A percentile compares a stretch with the other conserved stretches of the same genome.
Conservation (phyloP, 1,139 yeast species). For the Wickerhamomyces sp. region DNA sequence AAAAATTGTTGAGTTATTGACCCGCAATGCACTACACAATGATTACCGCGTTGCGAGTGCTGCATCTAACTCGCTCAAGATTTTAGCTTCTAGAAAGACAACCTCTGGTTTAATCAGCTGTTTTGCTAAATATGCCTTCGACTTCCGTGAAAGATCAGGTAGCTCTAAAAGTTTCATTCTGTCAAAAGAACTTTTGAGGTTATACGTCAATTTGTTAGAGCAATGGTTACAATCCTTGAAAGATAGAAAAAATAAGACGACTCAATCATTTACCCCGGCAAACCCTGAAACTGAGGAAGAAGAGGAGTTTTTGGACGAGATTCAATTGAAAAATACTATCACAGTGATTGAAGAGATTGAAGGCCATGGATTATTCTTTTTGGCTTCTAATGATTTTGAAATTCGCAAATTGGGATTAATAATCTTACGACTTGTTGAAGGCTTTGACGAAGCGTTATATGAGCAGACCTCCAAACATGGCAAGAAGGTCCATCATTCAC, state of each 20-base stretch:
- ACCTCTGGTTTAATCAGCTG: conserved; percentile 69
- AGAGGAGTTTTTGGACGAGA: conserved; percentile 48
- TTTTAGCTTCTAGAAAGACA: conserved; percentile 63
- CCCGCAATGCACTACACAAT: conserved; percentile 70
- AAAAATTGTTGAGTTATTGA: conserved; percentile 64
- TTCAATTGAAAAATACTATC: conserved; percentile 74
- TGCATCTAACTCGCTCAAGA: conserved; percentile 58
- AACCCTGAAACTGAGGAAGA: conserved; percentile 24
- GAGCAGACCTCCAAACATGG: conserved; percentile 36
- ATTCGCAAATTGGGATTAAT: conserved; percentile 72
- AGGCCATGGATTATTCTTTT: conserved; percentile 89
- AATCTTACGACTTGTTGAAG: conserved; percentile 70
- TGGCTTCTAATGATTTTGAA: conserved; percentile 81
- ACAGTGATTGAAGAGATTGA: conserved; percentile 91
- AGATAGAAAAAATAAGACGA: conserved; percentile 27
- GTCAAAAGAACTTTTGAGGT: conserved; percentile 52
- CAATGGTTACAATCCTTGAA: conserved; percentile 74
- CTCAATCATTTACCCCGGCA: conserved; percentile 26
- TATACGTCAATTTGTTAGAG: conserved; percentile 73
- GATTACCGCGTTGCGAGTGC: conserved; percentile 59
- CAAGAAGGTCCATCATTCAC: conserved; percentile 38
- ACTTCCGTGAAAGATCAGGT: conserved; percentile 61
- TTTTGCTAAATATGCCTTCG: conserved; percentile 77
- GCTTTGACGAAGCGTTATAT: conserved; percentile 77
- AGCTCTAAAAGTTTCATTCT: conserved; percentile 54